Evolutionary conservation across 2,329 filamentous ascomycete species (phyloP).

Genomic region (Dothideomycetes sp.): DNA sequence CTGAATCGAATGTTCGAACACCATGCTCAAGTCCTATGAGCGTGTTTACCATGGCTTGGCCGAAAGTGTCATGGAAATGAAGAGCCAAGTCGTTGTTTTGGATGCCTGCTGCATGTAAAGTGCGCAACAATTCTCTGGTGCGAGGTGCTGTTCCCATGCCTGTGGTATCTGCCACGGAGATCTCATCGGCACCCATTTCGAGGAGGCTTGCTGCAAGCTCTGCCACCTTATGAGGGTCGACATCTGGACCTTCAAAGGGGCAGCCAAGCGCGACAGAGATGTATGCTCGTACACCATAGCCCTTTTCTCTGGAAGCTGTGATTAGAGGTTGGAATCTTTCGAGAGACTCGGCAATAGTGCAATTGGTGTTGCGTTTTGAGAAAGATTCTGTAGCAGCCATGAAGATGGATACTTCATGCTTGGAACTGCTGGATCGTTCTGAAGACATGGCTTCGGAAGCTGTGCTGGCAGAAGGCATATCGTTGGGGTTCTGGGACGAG

Average conservation of each 20-base stretch:
- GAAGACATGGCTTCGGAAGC: slow-evolving; percentile 28
- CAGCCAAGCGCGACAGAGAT: slow-evolving; percentile 75
- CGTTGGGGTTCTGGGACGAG: slow-evolving; percentile 34
- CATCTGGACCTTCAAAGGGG: slow-evolving; percentile 60
- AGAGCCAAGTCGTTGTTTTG: slow-evolving; percentile 63
- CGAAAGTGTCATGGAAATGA: slow-evolving; percentile 86
- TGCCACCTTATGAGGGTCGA: slow-evolving; percentile 51
- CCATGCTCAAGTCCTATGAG: slow-evolving; percentile 69
- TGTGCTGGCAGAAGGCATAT: slow-evolving; percentile 30
- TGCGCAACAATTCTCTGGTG: slow-evolving; percentile 55
- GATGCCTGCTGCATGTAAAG: slow-evolving; percentile 58
- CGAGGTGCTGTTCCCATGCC: slow-evolving; percentile 77
- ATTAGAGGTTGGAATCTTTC: slow-evolving; percentile 63
- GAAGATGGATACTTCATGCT: slow-evolving; percentile 65
- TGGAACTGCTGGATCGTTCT: slow-evolving; percentile 55
- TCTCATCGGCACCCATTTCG: slow-evolving; percentile 83
- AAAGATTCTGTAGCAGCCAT: slow-evolving; percentile 75
- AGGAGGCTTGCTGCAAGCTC: slow-evolving; percentile 57
- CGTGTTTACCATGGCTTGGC: slow-evolving; percentile 74
- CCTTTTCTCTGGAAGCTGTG: slow-evolving; percentile 52
- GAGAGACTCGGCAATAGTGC: slow-evolving; percentile 65
- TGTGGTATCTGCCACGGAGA: slow-evolving; percentile 81
- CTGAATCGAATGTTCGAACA: slow-evolving; percentile 68
- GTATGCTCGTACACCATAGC: slow-evolving; percentile 65
- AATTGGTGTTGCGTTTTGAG: slow-evolving; percentile 74